Percentiles rank a stretch among this genome's conserved stretches.
Evolutionary conservation across 345 rosid genomes (phyloP).

Genomic region (Hibiscus mutabilis): DNA sequence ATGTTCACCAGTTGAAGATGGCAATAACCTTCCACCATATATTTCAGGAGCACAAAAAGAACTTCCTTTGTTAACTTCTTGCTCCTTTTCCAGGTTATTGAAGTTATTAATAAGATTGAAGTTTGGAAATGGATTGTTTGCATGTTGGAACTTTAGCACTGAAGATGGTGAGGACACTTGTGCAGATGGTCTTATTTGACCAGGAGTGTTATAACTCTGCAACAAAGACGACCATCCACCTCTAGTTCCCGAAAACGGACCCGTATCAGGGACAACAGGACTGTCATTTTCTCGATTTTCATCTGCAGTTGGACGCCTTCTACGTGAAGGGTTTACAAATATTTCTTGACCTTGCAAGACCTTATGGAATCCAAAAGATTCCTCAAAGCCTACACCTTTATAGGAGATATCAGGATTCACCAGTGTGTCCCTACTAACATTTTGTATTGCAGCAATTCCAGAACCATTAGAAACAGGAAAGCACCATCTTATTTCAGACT

Average conservation of each 20-base stretch:
- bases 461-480: slow-evolving; percentile 30
- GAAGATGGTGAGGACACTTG: slow-evolving; percentile 82
- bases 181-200: slow-evolving; percentile 13
- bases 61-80: slow-evolving; percentile 3
- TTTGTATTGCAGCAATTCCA: slow-evolving; percentile 20
- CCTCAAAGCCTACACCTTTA: slow-evolving; percentile 53
- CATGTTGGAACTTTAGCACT: slow-evolving; percentile 52
- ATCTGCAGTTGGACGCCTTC: slow-evolving; percentile 20
- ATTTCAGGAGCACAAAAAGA: slow-evolving; percentile 15
- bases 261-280: slow-evolving; percentile 27
- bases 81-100: slow-evolving; percentile 22
- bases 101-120: slow-evolving; percentile 12
- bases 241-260: slow-evolving; percentile 39
- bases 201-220: slow-evolving; percentile 34
- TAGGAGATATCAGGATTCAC: slow-evolving; percentile 25
- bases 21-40: slow-evolving; percentile 18
- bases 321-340: slow-evolving; percentile 38
- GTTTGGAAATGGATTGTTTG: slow-evolving; percentile 23
- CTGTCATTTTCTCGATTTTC: slow-evolving; percentile 36
- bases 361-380: slow-evolving; percentile 65
- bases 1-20: slow-evolving; percentile 12
- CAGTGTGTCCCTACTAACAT: slow-evolving; percentile 21
- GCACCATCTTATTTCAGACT: slow-evolving; percentile 35
- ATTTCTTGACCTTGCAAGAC: slow-evolving; percentile 99
- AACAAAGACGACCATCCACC: slow-evolving; percentile 45